Evolutionary conservation across 768 basidiomycete genomes (phyloP), one percentile per base, ranked within the genome.

Genomic region (Flagelloscypha sp.): DNA sequence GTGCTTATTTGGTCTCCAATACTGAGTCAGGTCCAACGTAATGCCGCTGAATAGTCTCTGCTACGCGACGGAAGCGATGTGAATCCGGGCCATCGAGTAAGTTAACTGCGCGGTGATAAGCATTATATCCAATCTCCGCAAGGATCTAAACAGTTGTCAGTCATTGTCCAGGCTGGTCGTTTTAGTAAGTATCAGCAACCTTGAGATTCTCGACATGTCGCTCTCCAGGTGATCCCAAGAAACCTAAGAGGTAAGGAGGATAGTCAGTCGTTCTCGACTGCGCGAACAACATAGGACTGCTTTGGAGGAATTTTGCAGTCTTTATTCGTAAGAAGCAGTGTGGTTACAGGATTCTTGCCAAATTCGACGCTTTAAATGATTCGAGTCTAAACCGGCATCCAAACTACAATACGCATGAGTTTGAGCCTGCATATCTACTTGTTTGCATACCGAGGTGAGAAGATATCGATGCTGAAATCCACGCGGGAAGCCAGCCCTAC

Each of bases 391-490:
- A 1, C 77, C 72, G 24, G 74, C 55, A 49, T 81, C 76, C 41
- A 84, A 47, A 7, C 81, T 84, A 35, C 4, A 39, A 7, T 29
- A 10, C 5, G 24, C n/a, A n/a, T n/a, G n/a, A n/a, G n/a, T n/a
- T n/a, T n/a, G n/a, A n/a, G n/a, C n/a, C n/a, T n/a, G n/a, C n/a
- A n/a, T n/a, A n/a, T n/a, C n/a, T n/a, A n/a, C n/a, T n/a, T 18
- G 32, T 31, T 18, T 37, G 54, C 46, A 41, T 57, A 76, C 81
- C 72, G 65, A 15, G 85, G 85, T 11, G 83, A 85, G 52, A 87
- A 87, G 33, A 87, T 70, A 50, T 88, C 85, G 42, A 87, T 70
- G 53, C 81, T 84, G 57, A 84, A 85, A 56, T 87, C 84, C 24
- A 87, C 66, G 17, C 85, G 71, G 17, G 68, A 65, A 5, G 72